Evolutionary conservation across 2,329 filamentous ascomycete genomes (phyloP).

Genomic region (Dissoconium aciculare): DNA sequence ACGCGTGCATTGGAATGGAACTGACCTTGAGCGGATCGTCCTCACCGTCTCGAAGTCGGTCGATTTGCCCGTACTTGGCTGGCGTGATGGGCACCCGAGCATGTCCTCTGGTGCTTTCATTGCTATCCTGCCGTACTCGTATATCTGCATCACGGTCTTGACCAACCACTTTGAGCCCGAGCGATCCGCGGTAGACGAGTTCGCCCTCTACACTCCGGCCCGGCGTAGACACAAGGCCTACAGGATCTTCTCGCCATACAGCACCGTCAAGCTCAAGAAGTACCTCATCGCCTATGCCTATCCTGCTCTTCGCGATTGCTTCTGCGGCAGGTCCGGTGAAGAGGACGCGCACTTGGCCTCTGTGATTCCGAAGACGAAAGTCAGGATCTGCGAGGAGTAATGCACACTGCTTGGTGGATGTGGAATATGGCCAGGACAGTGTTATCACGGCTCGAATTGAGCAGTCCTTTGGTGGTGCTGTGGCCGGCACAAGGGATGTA

Average conservation of each 20-base stretch:
- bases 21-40: not conserved
- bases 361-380: conserved; percentile 59
- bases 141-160: conserved; percentile 9
- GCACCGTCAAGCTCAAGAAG: conserved; percentile 54
- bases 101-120: conserved; percentile 1
- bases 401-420: conserved; percentile 55
- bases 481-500: conserved; percentile 16
- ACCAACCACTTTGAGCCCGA: conserved; percentile 21
- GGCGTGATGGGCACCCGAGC: not conserved
- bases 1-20: conserved; percentile 47
- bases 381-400: conserved; percentile 76
- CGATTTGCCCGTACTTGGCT: too few species aligned
- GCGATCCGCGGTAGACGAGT: conserved; percentile 32
- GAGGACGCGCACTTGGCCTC: conserved; percentile 66
- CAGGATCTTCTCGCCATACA: conserved; percentile 45
- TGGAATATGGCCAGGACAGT: conserved; percentile 83
- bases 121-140: conserved; percentile 7
- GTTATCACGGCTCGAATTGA: conserved; percentile 58
- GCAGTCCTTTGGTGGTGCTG: conserved; percentile 13
- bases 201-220: conserved; percentile 45
- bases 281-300: conserved; percentile 69
- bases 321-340: conserved; percentile 59
- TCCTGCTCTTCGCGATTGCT: conserved; percentile 47
- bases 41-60: not conserved
- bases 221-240: conserved; percentile 37